phyloP scores from a whole-genome alignment of 306 rosid species.

The Vachellia collinsii region DNA sequence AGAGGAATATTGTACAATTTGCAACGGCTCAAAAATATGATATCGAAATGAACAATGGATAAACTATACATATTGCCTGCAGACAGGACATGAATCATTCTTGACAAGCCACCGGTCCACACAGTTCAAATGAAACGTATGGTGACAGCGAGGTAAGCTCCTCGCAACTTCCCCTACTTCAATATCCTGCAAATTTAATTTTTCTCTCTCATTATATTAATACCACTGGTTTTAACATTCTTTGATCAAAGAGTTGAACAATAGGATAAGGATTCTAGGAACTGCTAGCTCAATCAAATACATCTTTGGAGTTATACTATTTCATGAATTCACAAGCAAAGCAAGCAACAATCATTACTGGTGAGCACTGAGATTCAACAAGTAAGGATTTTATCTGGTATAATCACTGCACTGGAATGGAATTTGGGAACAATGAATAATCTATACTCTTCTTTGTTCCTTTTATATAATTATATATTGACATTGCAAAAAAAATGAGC shows the following conservation, averaged over 20 bases:
- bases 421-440: not conserved
- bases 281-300: conserved; percentile 12
- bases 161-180: conserved; percentile 71
- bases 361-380: conserved; percentile 13
- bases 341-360: conserved; percentile 1
- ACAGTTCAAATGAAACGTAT: conserved; percentile 74
- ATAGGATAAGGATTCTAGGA: conserved; percentile 11
- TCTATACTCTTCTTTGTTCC: conserved; percentile 3
- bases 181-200: conserved; percentile 56
- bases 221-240: conserved; percentile 7
- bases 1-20: conserved; percentile 34
- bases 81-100: conserved; percentile 77
- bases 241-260: conserved; percentile 10
- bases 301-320: not conserved
- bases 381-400: conserved; percentile 21
- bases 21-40: conserved; percentile 22
- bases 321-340: conserved; percentile 2
- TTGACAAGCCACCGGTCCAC: conserved; percentile 79
- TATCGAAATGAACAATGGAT: conserved; percentile 10
- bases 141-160: conserved; percentile 63
- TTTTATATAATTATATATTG: conserved; percentile 2
- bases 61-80: conserved; percentile 63
- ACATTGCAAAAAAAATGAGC: conserved; percentile 3
- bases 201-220: not conserved
- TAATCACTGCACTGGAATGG: not conserved